A percentile compares a stretch with the other conserved stretches of the same genome.
These are phyloP conservation scores for Pythium folliculosum DNA, from an alignment of 352 stramenopile genomes.

Conservation along the genomic window DNA sequence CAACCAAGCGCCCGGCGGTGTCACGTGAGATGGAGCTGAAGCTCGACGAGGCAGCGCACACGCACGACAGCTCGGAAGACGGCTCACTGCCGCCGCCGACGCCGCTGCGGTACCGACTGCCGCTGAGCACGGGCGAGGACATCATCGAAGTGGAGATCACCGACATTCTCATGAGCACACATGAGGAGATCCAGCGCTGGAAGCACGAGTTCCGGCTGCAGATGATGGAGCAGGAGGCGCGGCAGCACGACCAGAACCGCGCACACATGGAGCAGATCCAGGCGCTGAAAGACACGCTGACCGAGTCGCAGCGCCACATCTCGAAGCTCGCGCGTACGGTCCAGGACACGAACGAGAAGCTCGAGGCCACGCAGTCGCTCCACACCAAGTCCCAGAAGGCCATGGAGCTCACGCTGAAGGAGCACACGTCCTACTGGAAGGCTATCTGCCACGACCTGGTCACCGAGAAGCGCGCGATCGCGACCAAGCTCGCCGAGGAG, in stretches of 20 bases:
- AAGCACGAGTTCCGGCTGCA: conserved; percentile 31
- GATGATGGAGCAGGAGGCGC: conserved; percentile 31
- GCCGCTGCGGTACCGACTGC: conserved; percentile 1
- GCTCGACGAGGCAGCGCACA: not conserved
- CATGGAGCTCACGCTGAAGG: conserved; percentile 28
- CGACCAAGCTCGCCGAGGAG: conserved; percentile 28
- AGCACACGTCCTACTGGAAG: conserved; percentile 34
- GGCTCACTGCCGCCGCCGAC: conserved; percentile 7
- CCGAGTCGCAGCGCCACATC: conserved; percentile 27
- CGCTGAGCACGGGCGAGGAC: conserved; percentile 17
- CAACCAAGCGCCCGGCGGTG: not conserved
- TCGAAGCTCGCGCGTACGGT: conserved; percentile 21
- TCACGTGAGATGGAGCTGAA: conserved; percentile 7
- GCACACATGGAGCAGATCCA: conserved; percentile 30
- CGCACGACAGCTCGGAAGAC: not conserved
- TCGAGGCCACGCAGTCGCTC: conserved; percentile 26
- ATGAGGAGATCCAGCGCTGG: conserved; percentile 30
- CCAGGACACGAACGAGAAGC: conserved; percentile 26
- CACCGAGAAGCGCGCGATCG: conserved; percentile 26
- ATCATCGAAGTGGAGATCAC: conserved; percentile 34
- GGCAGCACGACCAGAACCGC: conserved; percentile 26
- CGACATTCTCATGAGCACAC: conserved; percentile 28
- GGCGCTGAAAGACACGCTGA: conserved; percentile 16
- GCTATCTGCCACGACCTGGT: conserved; percentile 32
- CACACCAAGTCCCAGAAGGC: conserved; percentile 25